Evolutionary conservation across 257 asterid species (phyloP), one percentile per base, ranked within the genome.

Genomic region (Fraxinus anomala): DNA sequence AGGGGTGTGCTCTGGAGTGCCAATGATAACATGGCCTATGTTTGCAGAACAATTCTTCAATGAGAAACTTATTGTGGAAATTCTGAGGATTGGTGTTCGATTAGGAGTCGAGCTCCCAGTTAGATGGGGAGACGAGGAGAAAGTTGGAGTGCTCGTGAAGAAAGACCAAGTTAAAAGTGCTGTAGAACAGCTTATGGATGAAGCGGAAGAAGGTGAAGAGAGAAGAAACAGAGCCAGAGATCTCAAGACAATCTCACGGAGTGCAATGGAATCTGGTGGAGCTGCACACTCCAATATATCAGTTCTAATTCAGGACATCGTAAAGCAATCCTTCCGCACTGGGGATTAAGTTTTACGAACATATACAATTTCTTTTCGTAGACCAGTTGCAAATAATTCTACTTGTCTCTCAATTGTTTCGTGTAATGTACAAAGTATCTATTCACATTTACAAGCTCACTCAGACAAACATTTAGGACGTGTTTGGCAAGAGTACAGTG

Each of bases 1-100:
- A 76, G 96, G 96, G 6, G 81, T 90, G 21, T 85, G 86, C 51
- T 79, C 96, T 0, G 97, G 96, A 5, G 80, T 89, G 54, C 97
- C 97, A 0, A 82, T 94, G 87, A 73, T 92, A 2, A 89, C 98
- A 13, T 94, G 97, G 89, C 98, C 97, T 0, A 80, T 94, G 87
- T 90, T 92, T 30, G 94, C 96, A 0, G 98, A 94, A 59, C 97
- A 94, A 71, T 94, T 94, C 40, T 63, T 88, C 37, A 94, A 94
- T 59, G 98, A 94, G 84, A 89, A 86, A 73, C 61, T 94, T 8
- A 76, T 92, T 4, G 83, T 91, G 54, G 80, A 90, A 49, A 75
- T 92, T 0, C 56, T 92, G 36, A 66, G 72, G 73, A 85, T 87
- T 19, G 97, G 98, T 23, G 89, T 94, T 4, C 76, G 95, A 21